These are phyloP conservation scores for Coffea humblotiana DNA, from an alignment of 305 asterid genomes.

Conservation along the genomic window DNA sequence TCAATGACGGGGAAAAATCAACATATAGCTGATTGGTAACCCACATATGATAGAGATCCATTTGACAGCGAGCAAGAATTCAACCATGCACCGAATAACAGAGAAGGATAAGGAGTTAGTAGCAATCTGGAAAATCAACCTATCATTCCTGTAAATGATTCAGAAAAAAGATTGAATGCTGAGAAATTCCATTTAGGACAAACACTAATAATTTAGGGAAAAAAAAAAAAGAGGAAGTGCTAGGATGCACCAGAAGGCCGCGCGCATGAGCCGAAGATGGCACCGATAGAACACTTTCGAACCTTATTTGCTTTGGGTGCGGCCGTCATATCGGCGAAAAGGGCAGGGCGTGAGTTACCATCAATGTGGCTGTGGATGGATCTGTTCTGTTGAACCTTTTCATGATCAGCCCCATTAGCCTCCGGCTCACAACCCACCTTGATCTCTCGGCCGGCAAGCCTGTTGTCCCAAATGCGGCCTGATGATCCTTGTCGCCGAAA, in stretches of 20 bases:
- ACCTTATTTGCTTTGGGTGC: constrained; percentile 17
- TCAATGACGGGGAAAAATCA: not conserved
- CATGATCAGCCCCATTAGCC: not conserved
- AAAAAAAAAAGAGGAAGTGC: not conserved
- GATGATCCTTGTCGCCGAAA: constrained; percentile 39
- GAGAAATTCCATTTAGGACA: not conserved
- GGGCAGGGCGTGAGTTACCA: not conserved
- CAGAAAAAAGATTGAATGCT: not conserved
- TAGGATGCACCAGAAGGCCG: constrained; percentile 32
- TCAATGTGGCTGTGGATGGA: not conserved
- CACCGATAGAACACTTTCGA: constrained; percentile 32
- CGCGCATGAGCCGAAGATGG: constrained; percentile 39
- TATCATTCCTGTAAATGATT: not conserved
- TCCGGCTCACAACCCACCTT: not conserved
- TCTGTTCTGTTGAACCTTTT: not conserved
- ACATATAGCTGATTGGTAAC: not conserved
- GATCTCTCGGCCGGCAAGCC: constrained; percentile 7
- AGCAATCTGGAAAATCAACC: not conserved
- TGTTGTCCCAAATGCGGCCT: constrained; percentile 31
- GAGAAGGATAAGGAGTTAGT: not conserved
- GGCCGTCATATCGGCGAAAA: not conserved
- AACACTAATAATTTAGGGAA: not conserved
- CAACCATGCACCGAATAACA: not conserved
- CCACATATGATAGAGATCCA: not conserved
- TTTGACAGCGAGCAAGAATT: not conserved